A percentile compares a stretch with the other conserved stretches of the same genome.
These are phyloP conservation scores for Cladosporium sp. DNA, from an alignment of 2,329 filamentous ascomycete species.

Conservation along the genomic window DNA sequence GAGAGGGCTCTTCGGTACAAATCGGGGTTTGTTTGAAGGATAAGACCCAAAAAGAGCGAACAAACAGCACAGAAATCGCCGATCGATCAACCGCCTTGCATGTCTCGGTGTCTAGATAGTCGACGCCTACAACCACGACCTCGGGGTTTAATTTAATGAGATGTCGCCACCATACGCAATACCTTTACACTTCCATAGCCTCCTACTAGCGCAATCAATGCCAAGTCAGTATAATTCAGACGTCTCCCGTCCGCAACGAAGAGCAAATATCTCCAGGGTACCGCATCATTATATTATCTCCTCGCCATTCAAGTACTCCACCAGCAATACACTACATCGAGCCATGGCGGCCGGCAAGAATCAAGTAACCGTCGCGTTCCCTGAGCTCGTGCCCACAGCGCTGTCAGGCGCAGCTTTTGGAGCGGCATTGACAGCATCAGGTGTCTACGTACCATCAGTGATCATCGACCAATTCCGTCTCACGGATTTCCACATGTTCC, in stretches of 20 bases:
- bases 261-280: neutral
- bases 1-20: neutral
- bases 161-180: neutral
- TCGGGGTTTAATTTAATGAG: neutral
- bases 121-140: neutral
- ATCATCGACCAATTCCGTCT: constrained; percentile 63
- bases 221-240: neutral
- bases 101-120: neutral
- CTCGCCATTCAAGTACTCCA: neutral
- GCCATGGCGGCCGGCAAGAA: neutral
- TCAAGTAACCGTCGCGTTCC: neutral
- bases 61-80: neutral
- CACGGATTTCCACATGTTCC: constrained; percentile 65
- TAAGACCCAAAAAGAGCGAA: neutral
- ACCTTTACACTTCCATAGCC: neutral
- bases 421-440: constrained; percentile 59
- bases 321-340: neutral
- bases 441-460: constrained; percentile 57
- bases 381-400: neutral
- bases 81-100: neutral
- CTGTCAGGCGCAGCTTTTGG: constrained; percentile 59
- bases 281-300: neutral
- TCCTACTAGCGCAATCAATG: neutral
- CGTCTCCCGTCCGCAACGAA: neutral
- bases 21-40: neutral